Evolutionary conservation across 2,329 filamentous ascomycete species (phyloP), one percentile per base, ranked within the genome.

Genomic region (Talaromyces albobiverticillius): DNA sequence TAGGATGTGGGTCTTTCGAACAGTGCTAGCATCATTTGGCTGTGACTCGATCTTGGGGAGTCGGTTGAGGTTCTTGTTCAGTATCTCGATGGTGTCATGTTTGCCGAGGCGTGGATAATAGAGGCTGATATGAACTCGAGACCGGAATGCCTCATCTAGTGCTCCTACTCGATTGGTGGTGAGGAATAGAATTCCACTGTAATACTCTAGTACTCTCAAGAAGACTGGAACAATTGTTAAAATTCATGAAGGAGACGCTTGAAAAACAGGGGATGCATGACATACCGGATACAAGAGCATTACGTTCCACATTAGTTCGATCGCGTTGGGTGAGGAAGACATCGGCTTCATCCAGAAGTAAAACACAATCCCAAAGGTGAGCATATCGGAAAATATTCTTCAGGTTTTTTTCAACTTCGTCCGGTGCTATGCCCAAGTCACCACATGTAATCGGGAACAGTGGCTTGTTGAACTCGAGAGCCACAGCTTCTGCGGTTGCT

Each of bases 111-210:
- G n/a, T n/a, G n/a, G n/a, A 41, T n/a, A 79, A 65, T 74, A 76
- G 1, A 79, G 63, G 1, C 66, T 71, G 16, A 77, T 59, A 52
- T 79, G 76, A 36, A 79, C 76, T 14, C 77, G 71, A 1, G 76
- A 79, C 62, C 72, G 72, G 64, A 79, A 78, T 0, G 79, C 79
- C 53, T 77, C 76, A 48, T 81, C 79, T 3, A 81, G 71, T 1
- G 67, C 67, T 14, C 76, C 75, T 5, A 78, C 72, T 3, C 77
- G 71, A 64, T 81, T 82, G 8, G 78, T 81, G 0, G 79, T 82
- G 3, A 81, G 66, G 63, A 77, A 78, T 6, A 79, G 60, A 4
- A 79, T 68, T 18, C 78, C 77, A 2, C 67, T 66, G 58, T 78
- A 79, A 63, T 79, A 79, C 60, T 79, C 77, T 0, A 79, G 65